A percentile compares a stretch with the other conserved stretches of the same genome.
Conservation (phyloP, 371 early-diverging fungal genomes). For the Mucor plumbeus region DNA sequence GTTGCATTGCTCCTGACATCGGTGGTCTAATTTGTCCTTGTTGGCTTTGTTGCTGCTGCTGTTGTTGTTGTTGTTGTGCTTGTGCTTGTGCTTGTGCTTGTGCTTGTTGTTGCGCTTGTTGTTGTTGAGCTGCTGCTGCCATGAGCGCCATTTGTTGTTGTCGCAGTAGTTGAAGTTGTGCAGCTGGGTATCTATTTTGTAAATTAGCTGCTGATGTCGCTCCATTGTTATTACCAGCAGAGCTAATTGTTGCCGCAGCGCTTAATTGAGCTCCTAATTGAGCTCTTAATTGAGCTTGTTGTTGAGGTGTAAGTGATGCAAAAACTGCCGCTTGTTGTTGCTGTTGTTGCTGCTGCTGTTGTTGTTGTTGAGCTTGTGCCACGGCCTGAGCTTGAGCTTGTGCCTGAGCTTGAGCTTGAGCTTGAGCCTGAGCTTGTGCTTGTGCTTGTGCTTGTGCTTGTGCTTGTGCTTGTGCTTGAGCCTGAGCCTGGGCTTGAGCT, state of each 20-base stretch:
- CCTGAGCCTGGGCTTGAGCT: slow-evolving; percentile 23
- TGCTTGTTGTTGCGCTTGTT: slow-evolving; percentile 22
- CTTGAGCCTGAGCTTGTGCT: slow-evolving; percentile 8
- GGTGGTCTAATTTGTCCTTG: slow-evolving; percentile 30
- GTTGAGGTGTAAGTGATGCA: slow-evolving; percentile 19
- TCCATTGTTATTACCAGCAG: slow-evolving; percentile 27
- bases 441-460: slow-evolving; percentile 26
- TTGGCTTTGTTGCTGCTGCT: slow-evolving; percentile 24
- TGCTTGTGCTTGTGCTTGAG: slow-evolving; percentile 19
- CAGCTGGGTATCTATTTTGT: slow-evolving; percentile 50
- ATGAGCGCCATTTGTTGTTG: slow-evolving; percentile 50
- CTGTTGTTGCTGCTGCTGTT: slow-evolving; percentile 26
- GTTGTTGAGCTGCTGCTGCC: slow-evolving; percentile 35
- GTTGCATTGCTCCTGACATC: slow-evolving; percentile 34
- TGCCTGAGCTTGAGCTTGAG: slow-evolving; percentile 16
- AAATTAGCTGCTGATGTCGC: slow-evolving; percentile 13
- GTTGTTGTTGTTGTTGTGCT: slow-evolving; percentile 24
- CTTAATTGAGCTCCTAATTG: slow-evolving; percentile 25
- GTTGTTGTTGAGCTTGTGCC: slow-evolving; percentile 23
- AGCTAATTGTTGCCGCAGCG: slow-evolving; percentile 10
- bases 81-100: slow-evolving; percentile 23
- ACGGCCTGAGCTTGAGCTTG: slow-evolving; percentile 36
- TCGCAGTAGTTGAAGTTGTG: slow-evolving; percentile 53
- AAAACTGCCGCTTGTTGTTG: slow-evolving; percentile 17
- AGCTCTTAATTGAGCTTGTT: slow-evolving; percentile 16